Percentiles rank a stretch among this genome's conserved stretches.
These are phyloP conservation scores for Castanea sativa DNA, from an alignment of 306 rosid genomes.

Conservation along the genomic window DNA sequence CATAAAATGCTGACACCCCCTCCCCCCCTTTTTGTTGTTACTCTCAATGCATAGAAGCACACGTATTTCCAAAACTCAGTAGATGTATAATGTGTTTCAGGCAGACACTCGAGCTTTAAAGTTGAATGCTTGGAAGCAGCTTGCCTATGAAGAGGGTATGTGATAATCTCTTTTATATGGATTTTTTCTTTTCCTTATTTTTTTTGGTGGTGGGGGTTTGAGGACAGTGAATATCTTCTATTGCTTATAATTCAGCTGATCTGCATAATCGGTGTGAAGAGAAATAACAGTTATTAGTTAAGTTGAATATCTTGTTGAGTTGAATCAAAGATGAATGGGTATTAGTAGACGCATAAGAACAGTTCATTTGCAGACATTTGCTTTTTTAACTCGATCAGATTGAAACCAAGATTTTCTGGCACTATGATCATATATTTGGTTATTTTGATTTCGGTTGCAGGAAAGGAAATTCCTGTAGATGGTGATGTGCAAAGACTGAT, in stretches of 20 bases:
- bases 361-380: no score
- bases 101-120: conserved; percentile 80
- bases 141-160: conserved; percentile 85
- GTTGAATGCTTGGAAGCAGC: conserved; percentile 83
- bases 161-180: conserved; percentile 12
- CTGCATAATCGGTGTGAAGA: background rate
- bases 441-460: conserved; percentile 38
- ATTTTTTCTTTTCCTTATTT: background rate
- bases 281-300: background rate
- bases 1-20: background rate
- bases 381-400: background rate
- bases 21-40: background rate
- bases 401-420: background rate
- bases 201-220: background rate
- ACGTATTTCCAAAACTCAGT: background rate
- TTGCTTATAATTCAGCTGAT: background rate
- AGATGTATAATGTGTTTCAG: conserved; percentile 48
- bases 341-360: background rate
- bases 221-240: background rate
- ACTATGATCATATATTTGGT: conserved; percentile 10
- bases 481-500: conserved; percentile 51
- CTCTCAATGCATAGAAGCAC: background rate
- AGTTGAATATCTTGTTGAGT: background rate
- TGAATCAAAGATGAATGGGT: background rate
- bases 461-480: conserved; percentile 71